Conservation (phyloP, 768 basidiomycete species). For the Xerocomellus dryophilus region DNA sequence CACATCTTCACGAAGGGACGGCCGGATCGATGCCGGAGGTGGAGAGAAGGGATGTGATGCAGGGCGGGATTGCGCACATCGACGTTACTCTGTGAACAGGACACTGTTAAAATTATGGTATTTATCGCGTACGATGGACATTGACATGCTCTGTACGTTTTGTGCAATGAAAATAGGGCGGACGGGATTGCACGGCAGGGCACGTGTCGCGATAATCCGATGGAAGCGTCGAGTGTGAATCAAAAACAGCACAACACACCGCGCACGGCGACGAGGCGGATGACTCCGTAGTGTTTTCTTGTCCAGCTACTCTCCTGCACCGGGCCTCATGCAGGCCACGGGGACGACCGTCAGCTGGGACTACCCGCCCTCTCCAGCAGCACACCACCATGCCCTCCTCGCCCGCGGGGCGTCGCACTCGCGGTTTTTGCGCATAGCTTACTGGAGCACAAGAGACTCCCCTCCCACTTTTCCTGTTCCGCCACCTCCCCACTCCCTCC, state of each 20-base stretch:
- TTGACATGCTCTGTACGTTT: too few relatives aligned
- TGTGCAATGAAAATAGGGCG: too few relatives aligned
- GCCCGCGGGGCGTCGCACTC: conserved; percentile 28
- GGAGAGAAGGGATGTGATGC: conserved; percentile 17
- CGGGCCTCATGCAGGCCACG: too few relatives aligned
- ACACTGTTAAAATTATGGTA: conserved; percentile 16
- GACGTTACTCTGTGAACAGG: conserved; percentile 21
- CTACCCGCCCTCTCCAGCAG: conserved; percentile 17
- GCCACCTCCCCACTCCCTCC: background rate
- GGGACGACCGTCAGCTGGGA: conserved; percentile 15
- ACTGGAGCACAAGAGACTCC: conserved; percentile 10
- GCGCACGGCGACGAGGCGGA: background rate
- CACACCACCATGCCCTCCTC: conserved; percentile 20
- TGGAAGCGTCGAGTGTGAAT: conserved; percentile 17
- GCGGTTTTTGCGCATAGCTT: conserved; percentile 26
- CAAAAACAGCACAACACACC: conserved; percentile 4
- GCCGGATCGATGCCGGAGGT: conserved; percentile 21
- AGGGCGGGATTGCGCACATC: conserved; percentile 27
- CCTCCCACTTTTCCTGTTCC: too few relatives aligned
- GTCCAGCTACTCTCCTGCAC: too few relatives aligned
- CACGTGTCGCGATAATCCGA: conserved; percentile 26
- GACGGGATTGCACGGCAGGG: background rate
- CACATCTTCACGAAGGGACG: conserved; percentile 22
- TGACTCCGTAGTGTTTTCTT: background rate
- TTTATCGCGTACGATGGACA: background rate